Conservation (phyloP, 805 yeast genomes). For the Schizosaccharomyces japonicus region DNA sequence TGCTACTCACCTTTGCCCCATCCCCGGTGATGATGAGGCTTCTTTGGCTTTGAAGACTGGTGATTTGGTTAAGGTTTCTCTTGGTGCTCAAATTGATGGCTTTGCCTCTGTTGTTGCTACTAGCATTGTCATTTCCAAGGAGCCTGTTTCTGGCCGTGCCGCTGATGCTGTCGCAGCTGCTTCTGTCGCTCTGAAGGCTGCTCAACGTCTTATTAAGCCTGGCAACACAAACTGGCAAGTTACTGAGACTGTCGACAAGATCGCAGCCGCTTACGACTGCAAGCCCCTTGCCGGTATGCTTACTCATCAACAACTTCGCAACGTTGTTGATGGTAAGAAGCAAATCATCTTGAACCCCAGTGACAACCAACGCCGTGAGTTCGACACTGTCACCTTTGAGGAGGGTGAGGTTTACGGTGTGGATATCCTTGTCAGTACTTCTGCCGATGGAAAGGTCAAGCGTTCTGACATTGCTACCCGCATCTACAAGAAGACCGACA, state of each 20-base stretch:
- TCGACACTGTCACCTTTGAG: slow-evolving; percentile 41
- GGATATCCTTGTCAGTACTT: slow-evolving; percentile 42
- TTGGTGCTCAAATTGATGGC: slow-evolving; percentile 60
- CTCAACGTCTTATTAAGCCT: slow-evolving; percentile 39
- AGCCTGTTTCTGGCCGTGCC: slow-evolving; percentile 25
- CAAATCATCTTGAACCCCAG: slow-evolving; percentile 54
- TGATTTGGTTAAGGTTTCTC: slow-evolving; percentile 45
- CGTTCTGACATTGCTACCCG: slow-evolving; percentile 34
- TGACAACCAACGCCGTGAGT: slow-evolving; percentile 37
- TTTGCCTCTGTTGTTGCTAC: slow-evolving; percentile 49
- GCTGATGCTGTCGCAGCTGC: slow-evolving; percentile 54
- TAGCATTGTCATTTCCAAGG: slow-evolving; percentile 37
- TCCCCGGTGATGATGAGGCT: slow-evolving; percentile 31
- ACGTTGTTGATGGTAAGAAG: slow-evolving; percentile 49
- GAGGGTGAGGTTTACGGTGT: slow-evolving; percentile 59
- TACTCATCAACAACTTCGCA: slow-evolving; percentile 42
- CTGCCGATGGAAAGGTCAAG: slow-evolving; percentile 36
- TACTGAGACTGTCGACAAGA: slow-evolving; percentile 38
- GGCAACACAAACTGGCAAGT: slow-evolving; percentile 56
- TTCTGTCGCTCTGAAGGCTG: slow-evolving; percentile 59
- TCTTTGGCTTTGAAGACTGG: slow-evolving; percentile 36
- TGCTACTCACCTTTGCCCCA: slow-evolving; percentile 50
- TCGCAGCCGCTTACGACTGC: slow-evolving; percentile 35
- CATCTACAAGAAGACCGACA: slow-evolving; percentile 43
- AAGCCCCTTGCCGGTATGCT: slow-evolving; percentile 41